phyloP scores from a whole-genome alignment of 2,329 filamentous ascomycete genomes.

The Cladophialophora psammophila region DNA sequence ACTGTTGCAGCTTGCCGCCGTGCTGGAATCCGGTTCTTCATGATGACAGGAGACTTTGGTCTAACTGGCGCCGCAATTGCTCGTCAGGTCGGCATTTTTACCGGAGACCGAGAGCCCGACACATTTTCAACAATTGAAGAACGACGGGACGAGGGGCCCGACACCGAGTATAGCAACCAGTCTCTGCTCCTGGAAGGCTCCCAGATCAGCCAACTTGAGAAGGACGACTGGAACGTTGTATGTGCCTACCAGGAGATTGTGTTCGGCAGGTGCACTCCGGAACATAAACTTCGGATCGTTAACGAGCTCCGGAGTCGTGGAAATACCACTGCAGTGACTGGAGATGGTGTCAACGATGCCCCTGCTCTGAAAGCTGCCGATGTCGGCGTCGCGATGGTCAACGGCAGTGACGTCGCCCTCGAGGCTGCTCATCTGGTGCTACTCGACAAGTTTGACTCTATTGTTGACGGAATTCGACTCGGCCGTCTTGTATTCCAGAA shows the following conservation, averaged over 20 bases:
- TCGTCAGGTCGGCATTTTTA: neutral
- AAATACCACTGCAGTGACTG: constrained; percentile 63
- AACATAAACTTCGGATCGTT: constrained; percentile 80
- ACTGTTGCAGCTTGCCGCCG: neutral
- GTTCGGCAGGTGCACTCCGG: constrained; percentile 76
- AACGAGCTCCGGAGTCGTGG: constrained; percentile 71
- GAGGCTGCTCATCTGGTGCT: constrained; percentile 69
- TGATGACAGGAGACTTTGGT: constrained; percentile 1
- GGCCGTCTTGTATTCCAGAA: constrained; percentile 82
- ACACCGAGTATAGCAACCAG: neutral
- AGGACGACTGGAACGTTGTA: neutral
- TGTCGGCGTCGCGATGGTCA: constrained; percentile 65
- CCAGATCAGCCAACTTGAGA: neutral
- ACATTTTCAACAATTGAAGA: neutral
- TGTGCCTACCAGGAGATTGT: constrained; percentile 73
- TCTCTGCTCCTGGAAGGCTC: neutral
- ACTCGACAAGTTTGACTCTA: constrained; percentile 72
- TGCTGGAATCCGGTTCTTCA: constrained; percentile 1
- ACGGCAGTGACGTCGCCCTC: constrained; percentile 66
- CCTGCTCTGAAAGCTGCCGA: constrained; percentile 66
- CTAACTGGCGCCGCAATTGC: constrained; percentile 1
- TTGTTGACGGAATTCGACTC: constrained; percentile 75
- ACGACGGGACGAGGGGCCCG: neutral
- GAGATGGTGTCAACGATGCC: constrained; percentile 58
- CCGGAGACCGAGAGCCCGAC: neutral